Evolutionary conservation across 2,329 filamentous ascomycete genomes (phyloP).

Genomic region (Allantophomopsis lycopodina): DNA sequence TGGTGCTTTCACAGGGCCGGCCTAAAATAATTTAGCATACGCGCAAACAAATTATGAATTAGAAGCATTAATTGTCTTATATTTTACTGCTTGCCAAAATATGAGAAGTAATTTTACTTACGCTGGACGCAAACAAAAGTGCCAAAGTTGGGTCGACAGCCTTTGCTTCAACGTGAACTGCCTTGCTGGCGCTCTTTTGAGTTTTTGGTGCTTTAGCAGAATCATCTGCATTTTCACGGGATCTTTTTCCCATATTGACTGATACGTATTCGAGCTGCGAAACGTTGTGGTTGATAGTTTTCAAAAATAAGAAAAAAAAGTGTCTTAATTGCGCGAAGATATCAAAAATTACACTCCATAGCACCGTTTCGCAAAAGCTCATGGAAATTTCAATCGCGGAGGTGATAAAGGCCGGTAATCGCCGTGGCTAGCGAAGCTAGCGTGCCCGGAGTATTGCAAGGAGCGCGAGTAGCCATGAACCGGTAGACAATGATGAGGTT

Average conservation of each 20-base stretch:
- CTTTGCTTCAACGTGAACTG: constrained; percentile 23
- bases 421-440: no score
- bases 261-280: no score
- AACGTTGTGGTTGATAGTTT: no score
- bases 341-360: no score
- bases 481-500: no score
- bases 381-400: no score
- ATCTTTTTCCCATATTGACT: constrained; percentile 15
- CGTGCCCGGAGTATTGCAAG: no score
- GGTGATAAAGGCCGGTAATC: no score
- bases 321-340: no score
- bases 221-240: constrained; percentile 10
- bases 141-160: constrained; percentile 55
- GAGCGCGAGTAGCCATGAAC: no score
- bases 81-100: background rate
- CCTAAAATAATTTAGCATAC: constrained; percentile 9
- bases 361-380: no score
- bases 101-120: constrained; percentile 28
- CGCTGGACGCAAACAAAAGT: constrained; percentile 59
- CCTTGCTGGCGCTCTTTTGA: constrained; percentile 11
- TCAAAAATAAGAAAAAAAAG: no score
- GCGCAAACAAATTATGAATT: background rate
- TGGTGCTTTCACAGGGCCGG: constrained; percentile 21
- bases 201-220: constrained; percentile 8
- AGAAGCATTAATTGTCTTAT: background rate